A percentile compares a stretch with the other conserved stretches of the same genome.
Evolutionary conservation across 2,329 filamentous ascomycete genomes (phyloP).

Genomic region (Gaeumannomyces sp.): DNA sequence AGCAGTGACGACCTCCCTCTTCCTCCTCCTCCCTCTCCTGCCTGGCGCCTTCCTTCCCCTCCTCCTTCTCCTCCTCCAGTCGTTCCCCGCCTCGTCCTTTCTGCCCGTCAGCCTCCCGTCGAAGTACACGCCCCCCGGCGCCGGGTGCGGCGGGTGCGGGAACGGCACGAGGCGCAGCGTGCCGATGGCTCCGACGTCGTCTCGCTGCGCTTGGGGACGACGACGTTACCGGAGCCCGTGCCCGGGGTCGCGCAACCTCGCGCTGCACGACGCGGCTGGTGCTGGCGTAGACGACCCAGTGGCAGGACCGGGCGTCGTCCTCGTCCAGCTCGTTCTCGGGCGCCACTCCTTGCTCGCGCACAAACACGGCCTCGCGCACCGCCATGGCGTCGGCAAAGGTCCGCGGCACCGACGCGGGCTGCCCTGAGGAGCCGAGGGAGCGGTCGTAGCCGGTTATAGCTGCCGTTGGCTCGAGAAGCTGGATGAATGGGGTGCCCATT

Average conservation of each 20-base stretch:
- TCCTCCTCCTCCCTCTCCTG: conserved; percentile 14
- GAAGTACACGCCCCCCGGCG: conserved; percentile 41
- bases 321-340: conserved; percentile 70
- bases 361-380: conserved; percentile 55
- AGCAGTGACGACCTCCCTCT: not conserved
- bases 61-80: conserved; percentile 9
- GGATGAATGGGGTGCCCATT: conserved; percentile 7
- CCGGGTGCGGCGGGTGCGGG: conserved; percentile 62
- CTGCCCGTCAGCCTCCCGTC: conserved; percentile 30
- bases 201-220: conserved; percentile 36
- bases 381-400: conserved; percentile 59
- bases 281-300: conserved; percentile 80
- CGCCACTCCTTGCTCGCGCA: conserved; percentile 51
- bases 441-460: conserved; percentile 29
- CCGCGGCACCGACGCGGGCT: conserved; percentile 40
- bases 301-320: conserved; percentile 73
- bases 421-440: conserved; percentile 30
- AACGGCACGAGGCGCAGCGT: conserved; percentile 78
- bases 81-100: conserved; percentile 17
- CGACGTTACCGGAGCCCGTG: conserved; percentile 33
- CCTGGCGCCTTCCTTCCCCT: conserved; percentile 14
- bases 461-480: conserved; percentile 5
- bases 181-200: conserved; percentile 50
- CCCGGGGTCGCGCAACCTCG: conserved; percentile 36
- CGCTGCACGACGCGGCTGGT: conserved; percentile 41